Conservation (phyloP, 192 early-diverging fungal species). For the Rhizophlyctis rosea region DNA sequence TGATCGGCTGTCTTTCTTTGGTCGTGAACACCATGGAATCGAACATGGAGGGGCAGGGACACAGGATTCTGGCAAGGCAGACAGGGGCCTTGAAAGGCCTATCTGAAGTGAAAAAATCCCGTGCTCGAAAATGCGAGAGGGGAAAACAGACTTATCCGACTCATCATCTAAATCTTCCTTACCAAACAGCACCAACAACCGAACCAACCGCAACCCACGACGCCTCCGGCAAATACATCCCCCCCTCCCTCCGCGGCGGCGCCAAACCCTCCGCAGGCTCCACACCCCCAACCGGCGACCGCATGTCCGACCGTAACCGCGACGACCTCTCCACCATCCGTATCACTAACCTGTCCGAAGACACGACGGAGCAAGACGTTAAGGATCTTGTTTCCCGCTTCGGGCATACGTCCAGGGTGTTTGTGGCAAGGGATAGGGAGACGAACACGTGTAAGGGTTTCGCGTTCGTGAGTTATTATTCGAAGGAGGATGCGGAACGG, state of each 20-base stretch:
- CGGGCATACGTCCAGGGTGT: conserved; percentile 79
- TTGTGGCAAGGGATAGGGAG: conserved; percentile 80
- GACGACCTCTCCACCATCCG: conserved; percentile 66
- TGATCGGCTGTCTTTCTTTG: too few relatives aligned
- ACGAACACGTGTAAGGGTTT: conserved; percentile 89
- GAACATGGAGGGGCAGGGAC: too few relatives aligned
- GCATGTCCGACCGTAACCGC: conserved; percentile 24
- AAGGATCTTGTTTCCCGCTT: conserved; percentile 84
- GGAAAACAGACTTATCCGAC: too few relatives aligned
- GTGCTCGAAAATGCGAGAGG: too few relatives aligned
- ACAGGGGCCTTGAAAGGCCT: too few relatives aligned
- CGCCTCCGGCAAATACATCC: conserved; percentile 84
- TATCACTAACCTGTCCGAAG: conserved; percentile 95
- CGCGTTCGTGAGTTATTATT: conserved; percentile 88
- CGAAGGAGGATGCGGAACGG: conserved; percentile 75
- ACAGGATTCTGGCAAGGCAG: too few relatives aligned
- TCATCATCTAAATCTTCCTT: too few relatives aligned
- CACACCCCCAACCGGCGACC: conserved; percentile 27
- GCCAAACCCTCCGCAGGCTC: too few relatives aligned
- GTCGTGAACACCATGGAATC: too few relatives aligned
- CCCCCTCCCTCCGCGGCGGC: conserved; percentile 79
- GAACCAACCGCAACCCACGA: too few relatives aligned
- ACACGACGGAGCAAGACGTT: conserved; percentile 84
- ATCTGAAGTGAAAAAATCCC: too few relatives aligned
- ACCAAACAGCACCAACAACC: too few relatives aligned